These are phyloP conservation scores for Closterium sp. DNA, from an alignment of 139 green algal species.

Conservation along the genomic window DNA sequence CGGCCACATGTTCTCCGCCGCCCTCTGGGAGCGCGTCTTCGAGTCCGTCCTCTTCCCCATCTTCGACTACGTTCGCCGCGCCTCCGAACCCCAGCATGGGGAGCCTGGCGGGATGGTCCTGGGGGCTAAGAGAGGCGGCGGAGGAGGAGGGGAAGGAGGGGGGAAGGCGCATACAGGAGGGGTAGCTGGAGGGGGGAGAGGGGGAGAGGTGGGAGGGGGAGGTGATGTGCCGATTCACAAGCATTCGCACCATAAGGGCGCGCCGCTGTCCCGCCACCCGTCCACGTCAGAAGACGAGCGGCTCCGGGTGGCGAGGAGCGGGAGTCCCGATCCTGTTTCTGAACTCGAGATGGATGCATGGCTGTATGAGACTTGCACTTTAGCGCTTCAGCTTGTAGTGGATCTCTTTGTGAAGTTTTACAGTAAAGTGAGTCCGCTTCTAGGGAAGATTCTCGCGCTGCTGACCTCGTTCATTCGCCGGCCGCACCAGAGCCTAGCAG, in stretches of 20 bases:
- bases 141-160: background rate
- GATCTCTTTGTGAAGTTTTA: conserved; percentile 91
- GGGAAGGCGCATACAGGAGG: background rate
- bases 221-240: background rate
- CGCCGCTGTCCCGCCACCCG: background rate
- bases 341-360: conserved; percentile 66
- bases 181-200: background rate
- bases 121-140: background rate
- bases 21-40: conserved; percentile 93
- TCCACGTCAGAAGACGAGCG: conserved; percentile 5
- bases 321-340: background rate
- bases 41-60: conserved; percentile 94
- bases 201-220: background rate
- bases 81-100: conserved; percentile 38
- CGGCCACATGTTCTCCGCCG: conserved; percentile 82
- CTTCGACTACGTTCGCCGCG: conserved; percentile 90
- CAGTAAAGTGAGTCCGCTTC: conserved; percentile 58
- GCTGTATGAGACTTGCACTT: conserved; percentile 97
- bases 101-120: background rate
- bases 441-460: conserved; percentile 70
- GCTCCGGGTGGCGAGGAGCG: background rate
- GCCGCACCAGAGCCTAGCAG: conserved; percentile 82
- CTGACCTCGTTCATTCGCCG: conserved; percentile 75
- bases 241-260: background rate
- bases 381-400: conserved; percentile 91